phyloP scores from a whole-genome alignment of 108 stramenopile genomes.

The Cylindrotheca fusiformis region DNA sequence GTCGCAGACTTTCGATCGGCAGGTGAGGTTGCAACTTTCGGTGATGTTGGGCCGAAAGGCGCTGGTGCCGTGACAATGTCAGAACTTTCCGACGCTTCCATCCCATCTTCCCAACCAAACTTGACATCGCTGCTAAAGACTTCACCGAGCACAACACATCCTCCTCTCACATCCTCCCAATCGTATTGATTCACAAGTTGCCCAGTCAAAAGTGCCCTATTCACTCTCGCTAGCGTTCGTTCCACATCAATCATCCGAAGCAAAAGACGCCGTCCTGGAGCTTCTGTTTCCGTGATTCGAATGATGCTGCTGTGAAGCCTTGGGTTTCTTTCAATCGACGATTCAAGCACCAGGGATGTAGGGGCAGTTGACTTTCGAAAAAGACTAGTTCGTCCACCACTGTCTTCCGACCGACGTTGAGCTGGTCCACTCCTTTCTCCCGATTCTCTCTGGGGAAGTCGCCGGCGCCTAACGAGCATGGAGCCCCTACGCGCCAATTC shows the following conservation, averaged over 20 bases:
- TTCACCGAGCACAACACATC: constrained; percentile 13
- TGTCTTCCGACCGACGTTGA: no score
- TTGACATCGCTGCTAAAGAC: constrained; percentile 7
- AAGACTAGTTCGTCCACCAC: no score
- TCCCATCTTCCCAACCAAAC: constrained; percentile 8
- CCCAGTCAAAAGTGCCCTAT: constrained; percentile 8
- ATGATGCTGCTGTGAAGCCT: background rate
- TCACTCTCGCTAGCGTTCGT: constrained; percentile 16
- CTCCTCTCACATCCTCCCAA: constrained; percentile 16
- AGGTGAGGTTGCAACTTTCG: no score
- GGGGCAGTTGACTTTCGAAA: background rate
- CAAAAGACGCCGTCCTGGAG: constrained; percentile 13
- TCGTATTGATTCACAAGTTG: background rate
- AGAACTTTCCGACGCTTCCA: no score
- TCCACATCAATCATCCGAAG: constrained; percentile 25
- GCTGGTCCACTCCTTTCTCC: no score
- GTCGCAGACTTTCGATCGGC: no score
- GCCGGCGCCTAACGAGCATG: no score
- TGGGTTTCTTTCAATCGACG: constrained; percentile 15
- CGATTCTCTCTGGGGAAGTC: no score
- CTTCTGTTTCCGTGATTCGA: constrained; percentile 4
- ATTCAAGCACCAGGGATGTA: background rate
- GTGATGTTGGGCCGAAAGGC: no score
- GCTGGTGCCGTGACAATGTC: no score
- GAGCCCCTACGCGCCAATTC: no score